phyloP scores from a whole-genome alignment of 345 rosid genomes.

The Euphorbia lathyris region DNA sequence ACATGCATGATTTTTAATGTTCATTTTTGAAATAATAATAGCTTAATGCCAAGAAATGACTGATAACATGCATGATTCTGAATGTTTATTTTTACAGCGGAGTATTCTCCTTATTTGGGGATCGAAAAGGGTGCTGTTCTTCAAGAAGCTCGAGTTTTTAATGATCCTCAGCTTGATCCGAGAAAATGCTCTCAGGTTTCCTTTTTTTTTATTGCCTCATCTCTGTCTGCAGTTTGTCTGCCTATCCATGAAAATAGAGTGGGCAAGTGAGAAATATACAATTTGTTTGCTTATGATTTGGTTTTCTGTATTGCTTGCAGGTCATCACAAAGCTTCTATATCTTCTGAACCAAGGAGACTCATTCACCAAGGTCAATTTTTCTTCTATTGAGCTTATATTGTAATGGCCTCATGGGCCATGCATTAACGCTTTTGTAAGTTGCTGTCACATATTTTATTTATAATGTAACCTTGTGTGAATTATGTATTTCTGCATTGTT shows the following conservation, averaged over 20 bases:
- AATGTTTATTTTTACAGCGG: constrained; percentile 45
- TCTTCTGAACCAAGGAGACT: constrained; percentile 93
- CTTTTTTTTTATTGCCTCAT: constrained; percentile 12
- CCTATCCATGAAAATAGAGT: background rate
- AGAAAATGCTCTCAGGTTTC: constrained; percentile 94
- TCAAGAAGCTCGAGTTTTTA: constrained; percentile 97
- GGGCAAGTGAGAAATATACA: no score
- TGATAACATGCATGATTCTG: background rate
- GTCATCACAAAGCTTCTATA: constrained; percentile 94
- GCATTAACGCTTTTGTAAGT: background rate
- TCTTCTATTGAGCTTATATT: constrained; percentile 3
- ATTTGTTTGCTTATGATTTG: constrained; percentile 15
- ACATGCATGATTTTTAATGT: constrained; percentile 5
- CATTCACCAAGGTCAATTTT: constrained; percentile 73
- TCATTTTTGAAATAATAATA: constrained; percentile 5
- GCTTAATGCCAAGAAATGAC: background rate
- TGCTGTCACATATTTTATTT: background rate
- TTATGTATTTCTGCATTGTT: constrained; percentile 14
- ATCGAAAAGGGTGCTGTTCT: constrained; percentile 98
- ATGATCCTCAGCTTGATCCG: constrained; percentile 97
- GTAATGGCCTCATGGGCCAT: constrained; percentile 2
- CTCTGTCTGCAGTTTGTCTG: background rate
- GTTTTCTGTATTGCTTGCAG: constrained; percentile 34
- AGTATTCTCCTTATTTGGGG: constrained; percentile 90
- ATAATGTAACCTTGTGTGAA: background rate